phyloP scores from a whole-genome alignment of 2,329 filamentous ascomycete genomes.

The Thyridium curvatum region DNA sequence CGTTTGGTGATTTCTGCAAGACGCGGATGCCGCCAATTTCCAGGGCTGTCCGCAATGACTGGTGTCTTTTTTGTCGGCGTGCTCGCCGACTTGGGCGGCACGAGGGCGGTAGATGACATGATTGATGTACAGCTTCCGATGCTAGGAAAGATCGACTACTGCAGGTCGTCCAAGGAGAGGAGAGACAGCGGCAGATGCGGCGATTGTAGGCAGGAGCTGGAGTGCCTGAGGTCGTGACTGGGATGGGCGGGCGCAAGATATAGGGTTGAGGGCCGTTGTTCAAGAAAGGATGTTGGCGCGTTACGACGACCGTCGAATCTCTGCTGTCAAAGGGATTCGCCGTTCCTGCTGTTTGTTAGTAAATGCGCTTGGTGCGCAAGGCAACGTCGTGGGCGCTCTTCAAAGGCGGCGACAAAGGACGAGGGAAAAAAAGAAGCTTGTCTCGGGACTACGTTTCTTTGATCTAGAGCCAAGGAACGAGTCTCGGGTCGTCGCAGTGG shows the following conservation, averaged over 20 bases:
- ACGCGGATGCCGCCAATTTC: constrained; percentile 86
- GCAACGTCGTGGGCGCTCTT: constrained; percentile 19
- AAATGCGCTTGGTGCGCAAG: constrained; percentile 12
- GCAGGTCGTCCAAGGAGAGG: too few relatives aligned
- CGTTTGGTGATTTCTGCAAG: constrained; percentile 81
- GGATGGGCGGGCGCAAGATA: constrained; percentile 9
- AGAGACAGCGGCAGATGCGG: constrained; percentile 14
- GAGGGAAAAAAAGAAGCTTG: too few relatives aligned
- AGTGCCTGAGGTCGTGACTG: too few relatives aligned
- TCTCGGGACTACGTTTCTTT: too few relatives aligned
- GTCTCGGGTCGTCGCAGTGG: too few relatives aligned
- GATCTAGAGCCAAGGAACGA: too few relatives aligned
- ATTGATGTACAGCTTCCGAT: too few relatives aligned
- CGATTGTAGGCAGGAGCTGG: too few relatives aligned
- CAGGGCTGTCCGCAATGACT: constrained; percentile 49
- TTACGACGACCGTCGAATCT: neutral
- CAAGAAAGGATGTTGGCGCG: constrained; percentile 22
- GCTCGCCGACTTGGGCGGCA: neutral
- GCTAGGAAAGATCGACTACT: too few relatives aligned
- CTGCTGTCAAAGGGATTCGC: neutral
- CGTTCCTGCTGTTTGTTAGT: constrained; percentile 16
- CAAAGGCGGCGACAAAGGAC: too few relatives aligned
- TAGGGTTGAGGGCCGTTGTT: constrained; percentile 9
- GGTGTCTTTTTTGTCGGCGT: constrained; percentile 3
- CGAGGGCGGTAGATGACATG: constrained; percentile 2